Conservation (phyloP, 768 basidiomycete species). For the Rhodosporidiobolus odoratus region DNA sequence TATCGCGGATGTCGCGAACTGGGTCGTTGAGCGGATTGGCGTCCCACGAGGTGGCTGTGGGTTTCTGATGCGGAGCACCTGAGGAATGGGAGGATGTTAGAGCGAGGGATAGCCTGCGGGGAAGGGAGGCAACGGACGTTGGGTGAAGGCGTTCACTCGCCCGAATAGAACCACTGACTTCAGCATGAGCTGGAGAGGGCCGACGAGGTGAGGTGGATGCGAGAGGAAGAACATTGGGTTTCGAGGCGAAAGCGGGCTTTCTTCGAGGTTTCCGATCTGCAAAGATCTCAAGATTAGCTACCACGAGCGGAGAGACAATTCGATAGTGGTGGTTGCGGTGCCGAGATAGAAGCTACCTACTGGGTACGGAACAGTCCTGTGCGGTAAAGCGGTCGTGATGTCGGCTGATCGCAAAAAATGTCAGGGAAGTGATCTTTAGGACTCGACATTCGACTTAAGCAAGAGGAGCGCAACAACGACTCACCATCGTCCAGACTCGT, state of each 20-base stretch:
- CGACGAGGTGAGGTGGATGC: conserved; percentile 25
- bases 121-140: conserved; percentile 1
- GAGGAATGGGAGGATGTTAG: background rate
- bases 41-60: background rate
- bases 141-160: conserved; percentile 13
- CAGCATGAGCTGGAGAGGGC: conserved; percentile 16
- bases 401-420: background rate
- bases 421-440: background rate
- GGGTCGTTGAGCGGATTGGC: conserved; percentile 9
- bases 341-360: background rate
- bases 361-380: background rate
- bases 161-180: conserved; percentile 29
- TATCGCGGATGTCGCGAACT: conserved; percentile 6
- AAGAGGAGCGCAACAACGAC: background rate
- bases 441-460: too few species aligned
- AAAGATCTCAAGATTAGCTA: background rate
- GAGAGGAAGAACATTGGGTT: conserved; percentile 18
- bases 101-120: background rate
- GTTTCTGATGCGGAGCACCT: conserved; percentile 1
- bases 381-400: conserved; percentile 21
- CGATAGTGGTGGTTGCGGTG: background rate
- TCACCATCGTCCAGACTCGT: conserved; percentile 7
- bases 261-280: background rate
- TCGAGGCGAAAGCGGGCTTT: conserved; percentile 5
- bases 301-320: background rate